Conservation (phyloP, 2,329 filamentous ascomycete species). For the Colletotrichum spinosum region DNA sequence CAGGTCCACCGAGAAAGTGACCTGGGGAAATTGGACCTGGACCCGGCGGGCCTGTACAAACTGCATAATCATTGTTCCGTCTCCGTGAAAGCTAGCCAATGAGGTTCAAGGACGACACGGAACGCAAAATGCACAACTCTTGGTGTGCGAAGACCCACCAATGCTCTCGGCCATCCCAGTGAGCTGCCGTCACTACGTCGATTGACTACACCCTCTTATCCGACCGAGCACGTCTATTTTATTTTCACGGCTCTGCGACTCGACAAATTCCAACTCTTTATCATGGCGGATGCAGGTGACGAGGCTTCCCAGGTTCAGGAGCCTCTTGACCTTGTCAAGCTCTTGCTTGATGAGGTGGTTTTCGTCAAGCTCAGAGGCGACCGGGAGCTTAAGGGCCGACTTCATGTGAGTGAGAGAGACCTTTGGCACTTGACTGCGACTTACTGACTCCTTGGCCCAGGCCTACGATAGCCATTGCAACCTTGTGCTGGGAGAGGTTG, state of each 20-base stretch:
- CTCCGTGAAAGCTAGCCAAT: slow-evolving; percentile 6
- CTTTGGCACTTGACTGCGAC: slow-evolving; percentile 29
- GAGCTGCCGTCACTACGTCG: slow-evolving; percentile 24
- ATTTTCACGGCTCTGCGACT: background rate
- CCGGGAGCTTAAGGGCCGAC: slow-evolving; percentile 91
- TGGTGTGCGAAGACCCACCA: slow-evolving; percentile 31
- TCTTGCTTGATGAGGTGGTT: slow-evolving; percentile 94
- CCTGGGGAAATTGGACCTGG: too few species aligned
- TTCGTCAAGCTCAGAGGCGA: slow-evolving; percentile 98
- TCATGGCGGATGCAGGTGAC: slow-evolving; percentile 88
- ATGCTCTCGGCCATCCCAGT: slow-evolving; percentile 24
- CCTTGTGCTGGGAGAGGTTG: slow-evolving; percentile 92
- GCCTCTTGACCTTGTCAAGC: slow-evolving; percentile 93
- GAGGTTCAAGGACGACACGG: background rate
- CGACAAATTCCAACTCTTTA: slow-evolving; percentile 37
- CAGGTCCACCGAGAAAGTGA: too few species aligned
- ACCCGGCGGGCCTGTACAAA: too few species aligned
- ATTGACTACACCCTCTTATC: background rate
- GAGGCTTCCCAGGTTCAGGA: slow-evolving; percentile 81
- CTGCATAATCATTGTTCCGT: background rate
- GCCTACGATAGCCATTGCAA: slow-evolving; percentile 99
- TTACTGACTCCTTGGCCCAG: slow-evolving; percentile 57
- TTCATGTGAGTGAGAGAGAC: slow-evolving; percentile 77
- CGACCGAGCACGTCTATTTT: background rate
- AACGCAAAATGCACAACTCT: slow-evolving; percentile 29